Conservation (phyloP, 2,329 filamentous ascomycete species). For the Zalaria sp. region DNA sequence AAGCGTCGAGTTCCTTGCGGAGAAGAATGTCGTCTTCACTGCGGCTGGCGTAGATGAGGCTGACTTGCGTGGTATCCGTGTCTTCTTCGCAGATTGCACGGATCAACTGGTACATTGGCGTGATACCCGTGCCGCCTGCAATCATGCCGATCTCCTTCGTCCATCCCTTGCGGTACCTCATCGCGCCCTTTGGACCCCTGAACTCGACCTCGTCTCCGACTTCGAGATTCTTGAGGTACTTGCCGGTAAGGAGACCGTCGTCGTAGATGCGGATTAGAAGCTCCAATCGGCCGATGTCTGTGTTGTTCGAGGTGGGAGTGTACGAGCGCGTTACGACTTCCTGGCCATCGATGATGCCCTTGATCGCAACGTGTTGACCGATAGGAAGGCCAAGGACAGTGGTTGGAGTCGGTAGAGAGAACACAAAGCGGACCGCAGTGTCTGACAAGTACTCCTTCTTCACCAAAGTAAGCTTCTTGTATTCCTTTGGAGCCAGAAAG, state of each 20-base stretch:
- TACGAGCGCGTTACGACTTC: conserved; percentile 9
- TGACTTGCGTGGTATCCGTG: conserved; percentile 42
- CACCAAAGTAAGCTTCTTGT: conserved; percentile 31
- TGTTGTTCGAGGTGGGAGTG: conserved; percentile 17
- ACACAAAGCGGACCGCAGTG: conserved; percentile 14
- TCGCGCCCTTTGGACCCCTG: conserved; percentile 43
- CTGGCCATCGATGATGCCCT: conserved; percentile 10
- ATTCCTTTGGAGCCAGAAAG: conserved; percentile 36
- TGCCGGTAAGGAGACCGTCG: conserved; percentile 31
- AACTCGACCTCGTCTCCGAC: conserved; percentile 36
- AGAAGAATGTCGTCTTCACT: conserved; percentile 47
- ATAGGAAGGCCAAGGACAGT: conserved; percentile 13
- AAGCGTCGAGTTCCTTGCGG: conserved; percentile 39
- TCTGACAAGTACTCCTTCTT: conserved; percentile 8
- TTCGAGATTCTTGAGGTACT: conserved; percentile 33
- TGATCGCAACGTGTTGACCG: conserved; percentile 20
- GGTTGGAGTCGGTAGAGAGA: conserved; percentile 10
- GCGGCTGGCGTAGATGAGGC: conserved; percentile 45
- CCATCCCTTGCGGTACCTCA: conserved; percentile 34
- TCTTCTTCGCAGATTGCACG: conserved; percentile 48
- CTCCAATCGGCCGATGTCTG: conserved; percentile 30
- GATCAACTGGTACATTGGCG: conserved; percentile 48
- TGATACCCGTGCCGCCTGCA: conserved; percentile 39
- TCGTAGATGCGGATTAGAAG: conserved; percentile 40
- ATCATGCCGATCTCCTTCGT: conserved; percentile 39